phyloP scores from a whole-genome alignment of 139 green algal species.

The Prasinococcaceae sp. region DNA sequence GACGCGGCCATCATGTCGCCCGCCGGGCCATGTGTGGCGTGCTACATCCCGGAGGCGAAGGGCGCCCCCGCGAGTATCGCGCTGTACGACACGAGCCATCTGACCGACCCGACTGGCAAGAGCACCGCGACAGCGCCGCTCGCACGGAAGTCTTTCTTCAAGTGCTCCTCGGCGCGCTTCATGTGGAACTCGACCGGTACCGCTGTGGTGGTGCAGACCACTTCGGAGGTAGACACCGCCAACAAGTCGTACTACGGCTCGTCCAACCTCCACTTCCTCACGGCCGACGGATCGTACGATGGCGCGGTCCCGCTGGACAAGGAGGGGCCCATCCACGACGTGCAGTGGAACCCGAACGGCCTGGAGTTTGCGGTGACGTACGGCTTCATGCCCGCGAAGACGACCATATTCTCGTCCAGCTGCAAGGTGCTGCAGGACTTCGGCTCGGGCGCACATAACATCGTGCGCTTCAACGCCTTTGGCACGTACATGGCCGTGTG shows the following conservation, averaged over 20 bases:
- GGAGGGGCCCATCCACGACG: slow-evolving; percentile 89
- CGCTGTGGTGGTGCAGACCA: slow-evolving; percentile 58
- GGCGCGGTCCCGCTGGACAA: slow-evolving; percentile 43
- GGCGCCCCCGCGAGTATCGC: slow-evolving; percentile 49
- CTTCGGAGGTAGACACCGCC: slow-evolving; percentile 78
- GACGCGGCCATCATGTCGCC: background rate
- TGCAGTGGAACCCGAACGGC: slow-evolving; percentile 76
- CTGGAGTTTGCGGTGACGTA: slow-evolving; percentile 68
- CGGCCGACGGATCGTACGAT: slow-evolving; percentile 41
- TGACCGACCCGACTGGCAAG: background rate
- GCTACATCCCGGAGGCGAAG: slow-evolving; percentile 59
- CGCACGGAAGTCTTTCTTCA: slow-evolving; percentile 47
- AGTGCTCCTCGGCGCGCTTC: slow-evolving; percentile 29
- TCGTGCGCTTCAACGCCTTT: slow-evolving; percentile 67
- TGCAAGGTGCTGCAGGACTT: slow-evolving; percentile 77
- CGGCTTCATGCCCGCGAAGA: slow-evolving; percentile 58
- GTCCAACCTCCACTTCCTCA: slow-evolving; percentile 78
- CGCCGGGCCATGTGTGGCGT: slow-evolving; percentile 16
- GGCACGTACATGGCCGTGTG: slow-evolving; percentile 52
- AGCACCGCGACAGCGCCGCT: slow-evolving; percentile 32
- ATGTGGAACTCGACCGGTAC: slow-evolving; percentile 44
- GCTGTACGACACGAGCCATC: slow-evolving; percentile 31
- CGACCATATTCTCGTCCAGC: slow-evolving; percentile 57
- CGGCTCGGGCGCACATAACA: slow-evolving; percentile 66
- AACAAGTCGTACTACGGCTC: slow-evolving; percentile 83